Base-by-base conservation (phyloP, 306 rosid species). In the Myrica gale region DNA sequence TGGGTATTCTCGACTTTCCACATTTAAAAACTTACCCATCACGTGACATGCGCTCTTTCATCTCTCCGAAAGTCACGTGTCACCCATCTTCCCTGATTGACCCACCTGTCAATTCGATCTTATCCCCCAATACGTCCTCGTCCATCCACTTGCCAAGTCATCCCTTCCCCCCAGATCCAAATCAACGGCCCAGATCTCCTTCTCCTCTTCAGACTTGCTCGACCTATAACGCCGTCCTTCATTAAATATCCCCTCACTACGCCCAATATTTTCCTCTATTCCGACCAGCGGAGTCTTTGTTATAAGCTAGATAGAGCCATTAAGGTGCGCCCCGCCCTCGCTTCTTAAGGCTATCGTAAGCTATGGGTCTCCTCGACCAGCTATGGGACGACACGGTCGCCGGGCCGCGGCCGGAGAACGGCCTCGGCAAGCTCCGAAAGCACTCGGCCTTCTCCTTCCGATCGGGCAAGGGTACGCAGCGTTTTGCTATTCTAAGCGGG, bases 331-430 rank as follows among this genome's bases (percentile, higher is more conserved):
- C 65, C n/a, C 79, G 74, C 73, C 65, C n/a, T 45, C 26, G 37
- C 37, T 32, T 32, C 62, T 0, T 48, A 41, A 50, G 13, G 46
- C 68, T 39, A 32, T 9, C 15, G 7, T 17, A 39, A 46, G 19
- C 15, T 68, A 95, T 95, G 98, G 87, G 96, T 58, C 82, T 95
- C 12, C 97, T 95, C 9, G 98, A 95, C 73, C 97, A 95, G 78
- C 90, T 95, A 51, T 95, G 98, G 98, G 98, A 95, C 61, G 97
- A 92, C 76, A 95, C 98, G 76, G 86, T 95, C 1, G 98, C 97
- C 58, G 98, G 98, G 0, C 98, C 98, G 26, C 77, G 41, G 55
- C 98, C 97, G 75, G 98, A 95, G 3, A 76, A 70, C 71, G 98
- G 97, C 43, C 97, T 92, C 9, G 92, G 97, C 51, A 95, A 89